These are phyloP conservation scores for Moricandia moricandioides DNA, from an alignment of 345 rosid species.

Conservation along the genomic window DNA sequence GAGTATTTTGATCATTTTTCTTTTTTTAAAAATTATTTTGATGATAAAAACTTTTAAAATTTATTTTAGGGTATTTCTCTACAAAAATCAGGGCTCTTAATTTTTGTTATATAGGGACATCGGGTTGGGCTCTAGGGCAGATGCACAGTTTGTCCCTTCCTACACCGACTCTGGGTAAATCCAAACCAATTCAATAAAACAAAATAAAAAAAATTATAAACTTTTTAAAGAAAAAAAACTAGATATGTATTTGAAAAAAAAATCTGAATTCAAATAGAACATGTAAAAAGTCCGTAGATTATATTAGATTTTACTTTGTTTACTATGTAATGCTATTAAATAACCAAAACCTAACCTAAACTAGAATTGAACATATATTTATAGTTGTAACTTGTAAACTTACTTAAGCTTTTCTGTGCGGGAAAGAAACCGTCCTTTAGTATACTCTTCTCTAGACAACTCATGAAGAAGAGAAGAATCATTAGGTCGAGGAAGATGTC, in stretches of 20 bases:
- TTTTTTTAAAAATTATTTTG: too few species aligned
- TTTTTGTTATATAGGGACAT: not conserved
- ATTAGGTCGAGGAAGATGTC: conserved; percentile 59
- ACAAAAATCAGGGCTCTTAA: not conserved
- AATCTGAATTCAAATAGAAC: not conserved
- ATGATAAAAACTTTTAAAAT: too few species aligned
- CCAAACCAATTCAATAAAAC: not conserved
- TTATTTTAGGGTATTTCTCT: too few species aligned
- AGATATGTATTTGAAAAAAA: not conserved
- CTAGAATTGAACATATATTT: not conserved
- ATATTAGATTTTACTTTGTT: not conserved
- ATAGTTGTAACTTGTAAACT: conserved; percentile 22
- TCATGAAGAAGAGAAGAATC: conserved; percentile 58
- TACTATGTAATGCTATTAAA: not conserved
- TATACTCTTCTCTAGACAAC: conserved; percentile 38
- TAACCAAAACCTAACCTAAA: not conserved
- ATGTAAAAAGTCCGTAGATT: not conserved
- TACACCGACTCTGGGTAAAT: not conserved
- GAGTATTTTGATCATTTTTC: too few species aligned
- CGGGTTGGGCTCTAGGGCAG: not conserved
- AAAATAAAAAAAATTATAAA: not conserved
- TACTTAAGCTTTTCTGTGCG: conserved; percentile 73
- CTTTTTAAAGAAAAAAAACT: not conserved
- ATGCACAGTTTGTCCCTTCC: not conserved
- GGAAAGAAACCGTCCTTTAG: conserved; percentile 55